Evolutionary conservation across 202 grass and related monocot genomes (phyloP).

Genomic region (Alloteropsis angusta): DNA sequence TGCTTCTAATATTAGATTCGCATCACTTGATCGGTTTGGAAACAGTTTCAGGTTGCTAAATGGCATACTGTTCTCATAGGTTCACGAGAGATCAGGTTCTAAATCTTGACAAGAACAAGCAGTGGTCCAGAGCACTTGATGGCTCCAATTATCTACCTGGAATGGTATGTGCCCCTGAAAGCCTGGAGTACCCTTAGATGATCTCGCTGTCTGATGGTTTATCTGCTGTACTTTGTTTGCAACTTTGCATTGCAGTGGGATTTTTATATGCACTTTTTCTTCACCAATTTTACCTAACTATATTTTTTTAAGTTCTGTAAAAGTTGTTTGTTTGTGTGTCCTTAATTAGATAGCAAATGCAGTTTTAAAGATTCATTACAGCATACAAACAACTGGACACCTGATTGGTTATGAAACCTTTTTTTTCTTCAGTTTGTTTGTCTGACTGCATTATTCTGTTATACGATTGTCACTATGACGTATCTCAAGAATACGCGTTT

Average conservation of each 20-base stretch:
- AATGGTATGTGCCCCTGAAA: slow-evolving; percentile 61
- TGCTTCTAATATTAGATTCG: not conserved
- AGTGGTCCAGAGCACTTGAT: slow-evolving; percentile 98
- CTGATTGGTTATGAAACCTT: not conserved
- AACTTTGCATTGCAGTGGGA: not conserved
- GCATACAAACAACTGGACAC: not conserved
- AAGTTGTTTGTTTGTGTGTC: not conserved
- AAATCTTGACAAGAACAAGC: slow-evolving; percentile 85
- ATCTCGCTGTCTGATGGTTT: not conserved
- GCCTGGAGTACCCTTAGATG: not conserved
- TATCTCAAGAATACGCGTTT: not conserved
- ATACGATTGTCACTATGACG: not conserved
- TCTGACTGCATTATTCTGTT: not conserved
- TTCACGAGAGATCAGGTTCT: slow-evolving; percentile 68
- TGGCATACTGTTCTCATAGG: slow-evolving; percentile 35
- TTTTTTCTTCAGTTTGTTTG: not conserved
- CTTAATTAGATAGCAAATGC: not conserved
- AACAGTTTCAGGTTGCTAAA: slow-evolving; percentile 12
- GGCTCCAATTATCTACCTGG: slow-evolving; percentile 98
- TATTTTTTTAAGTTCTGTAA: not conserved
- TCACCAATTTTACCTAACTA: not conserved
- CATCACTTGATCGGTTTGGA: too few species aligned
- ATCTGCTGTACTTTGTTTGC: not conserved
- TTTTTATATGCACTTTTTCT: not conserved
- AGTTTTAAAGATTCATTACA: not conserved